phyloP scores from a whole-genome alignment of 169 alveolate species.

The Plasmodium sp. region DNA sequence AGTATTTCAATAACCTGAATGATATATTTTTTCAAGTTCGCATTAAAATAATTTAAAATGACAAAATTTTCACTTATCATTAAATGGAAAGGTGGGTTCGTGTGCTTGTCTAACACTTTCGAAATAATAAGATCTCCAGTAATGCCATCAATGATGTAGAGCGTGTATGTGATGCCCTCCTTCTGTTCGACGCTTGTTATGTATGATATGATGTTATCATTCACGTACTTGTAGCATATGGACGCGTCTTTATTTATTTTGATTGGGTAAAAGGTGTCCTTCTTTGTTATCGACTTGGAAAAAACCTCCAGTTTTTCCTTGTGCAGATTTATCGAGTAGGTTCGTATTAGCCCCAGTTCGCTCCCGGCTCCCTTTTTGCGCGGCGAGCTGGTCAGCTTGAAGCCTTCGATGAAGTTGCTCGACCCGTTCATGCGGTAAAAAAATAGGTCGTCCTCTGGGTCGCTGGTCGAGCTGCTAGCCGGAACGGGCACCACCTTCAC shows the following conservation, averaged over 20 bases:
- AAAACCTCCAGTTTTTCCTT: conserved; percentile 29
- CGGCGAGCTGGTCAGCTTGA: neutral
- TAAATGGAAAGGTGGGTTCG: conserved; percentile 54
- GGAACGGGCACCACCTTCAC: conserved; percentile 4
- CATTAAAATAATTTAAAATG: conserved; percentile 30
- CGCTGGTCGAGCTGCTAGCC: neutral
- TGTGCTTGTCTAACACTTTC: conserved; percentile 37
- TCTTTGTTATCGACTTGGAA: conserved; percentile 50
- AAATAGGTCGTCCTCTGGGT: conserved; percentile 13
- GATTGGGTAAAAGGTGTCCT: conserved; percentile 59
- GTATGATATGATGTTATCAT: conserved; percentile 53
- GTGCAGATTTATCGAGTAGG: conserved; percentile 44
- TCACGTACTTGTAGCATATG: conserved; percentile 62
- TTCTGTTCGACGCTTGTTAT: conserved; percentile 9
- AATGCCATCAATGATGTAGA: conserved; percentile 61
- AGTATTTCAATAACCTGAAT: conserved; percentile 41
- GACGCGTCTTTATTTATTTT: conserved; percentile 74
- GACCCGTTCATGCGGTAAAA: conserved; percentile 32
- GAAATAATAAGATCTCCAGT: conserved; percentile 41
- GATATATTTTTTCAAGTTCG: conserved; percentile 37
- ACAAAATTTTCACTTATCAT: conserved; percentile 60
- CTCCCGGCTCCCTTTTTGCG: neutral
- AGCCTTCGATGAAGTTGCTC: conserved; percentile 31
- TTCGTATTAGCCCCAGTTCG: conserved; percentile 8
- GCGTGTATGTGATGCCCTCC: conserved; percentile 3